Evolutionary conservation across 805 yeast species (phyloP), one percentile per base, ranked within the genome.

Genomic region (Starmera amethionina): DNA sequence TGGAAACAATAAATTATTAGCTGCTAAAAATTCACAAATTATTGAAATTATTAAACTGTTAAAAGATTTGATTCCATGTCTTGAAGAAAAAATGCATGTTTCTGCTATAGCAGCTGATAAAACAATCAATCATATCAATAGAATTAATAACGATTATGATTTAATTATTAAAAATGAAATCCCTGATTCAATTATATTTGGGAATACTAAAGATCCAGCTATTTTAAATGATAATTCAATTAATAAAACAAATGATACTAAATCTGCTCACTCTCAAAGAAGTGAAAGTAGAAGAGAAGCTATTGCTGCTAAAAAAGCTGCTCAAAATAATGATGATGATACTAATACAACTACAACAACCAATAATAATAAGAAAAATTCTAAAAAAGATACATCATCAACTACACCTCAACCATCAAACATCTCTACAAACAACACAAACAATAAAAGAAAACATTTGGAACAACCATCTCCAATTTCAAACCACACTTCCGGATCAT

Each of bases 1-100:
- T n/a, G n/a, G n/a, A n/a, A n/a, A n/a, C n/a, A n/a, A 40, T 16
- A 16, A 16, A 16, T 16, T 16, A 16, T 16, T 16, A 25, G 44
- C 40, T 22, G 16, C 38, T 39, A 51, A 56, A 50, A 49, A 35
- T 52, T 60, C 13, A 58, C 57, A 41, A 40, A 51, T 40, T 58
- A 46, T 55, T 19, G 62, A 58, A 32, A 66, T 75, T 28, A 67
- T 71, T 29, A 49, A 50, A 13, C 48, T 67, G 30, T 65, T 77
- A 15, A 66, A 69, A 46, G 95, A 85, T 42, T 68, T 90, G 41
- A 77, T 90, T 67, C 97, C 97, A 1, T 85, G 96, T 45, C 63
- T 90, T 41, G 97, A 90, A 57, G 97, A 93, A 58, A 93, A 93
- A 62, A 87, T 93, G 94, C 97, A 90, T 59, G 96, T 93, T 34